Percentiles rank a stretch among this genome's conserved stretches.
These are phyloP conservation scores for Fusarium staphyleae DNA, from an alignment of 2,329 filamentous ascomycete species.

Conservation along the genomic window DNA sequence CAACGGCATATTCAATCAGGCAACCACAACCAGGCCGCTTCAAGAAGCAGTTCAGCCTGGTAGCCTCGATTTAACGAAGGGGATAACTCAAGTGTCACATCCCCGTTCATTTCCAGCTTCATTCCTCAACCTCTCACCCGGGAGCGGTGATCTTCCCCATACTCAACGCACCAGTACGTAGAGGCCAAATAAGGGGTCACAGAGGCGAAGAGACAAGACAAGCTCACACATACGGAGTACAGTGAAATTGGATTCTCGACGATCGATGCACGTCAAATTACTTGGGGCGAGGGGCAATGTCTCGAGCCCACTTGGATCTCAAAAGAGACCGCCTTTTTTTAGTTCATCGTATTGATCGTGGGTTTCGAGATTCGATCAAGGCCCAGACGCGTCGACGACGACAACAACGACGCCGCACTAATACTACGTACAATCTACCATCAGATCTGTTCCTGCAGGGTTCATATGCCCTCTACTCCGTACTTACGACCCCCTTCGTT, in stretches of 20 bases:
- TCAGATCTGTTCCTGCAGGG: conserved; percentile 22
- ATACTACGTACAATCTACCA: conserved; percentile 8
- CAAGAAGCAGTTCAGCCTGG: conserved; percentile 19
- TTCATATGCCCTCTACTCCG: conserved; percentile 17
- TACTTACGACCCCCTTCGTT: conserved; percentile 8
- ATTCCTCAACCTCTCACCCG: conserved; percentile 6
- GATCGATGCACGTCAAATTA: conserved; percentile 41
- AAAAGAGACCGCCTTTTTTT: conserved; percentile 31
- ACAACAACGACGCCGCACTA: not conserved
- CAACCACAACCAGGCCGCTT: conserved; percentile 27
- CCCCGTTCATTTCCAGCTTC: conserved; percentile 31
- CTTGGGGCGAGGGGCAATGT: conserved; percentile 18
- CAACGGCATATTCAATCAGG: too few species aligned
- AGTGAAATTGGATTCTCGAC: conserved; percentile 25
- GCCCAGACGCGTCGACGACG: too few species aligned
- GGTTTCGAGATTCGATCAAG: conserved; percentile 6
- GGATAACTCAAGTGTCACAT: conserved; percentile 12
- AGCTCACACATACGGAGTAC: conserved; percentile 4
- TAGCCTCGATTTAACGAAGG: conserved; percentile 18
- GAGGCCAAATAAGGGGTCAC: not conserved
- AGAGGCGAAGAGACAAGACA: conserved; percentile 1
- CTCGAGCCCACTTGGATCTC: conserved; percentile 21
- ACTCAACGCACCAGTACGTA: not conserved
- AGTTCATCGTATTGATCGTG: conserved; percentile 17
- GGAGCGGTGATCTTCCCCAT: not conserved